phyloP scores from a whole-genome alignment of 495 filamentous ascomycete genomes.

The Achaetomiella virescens region DNA sequence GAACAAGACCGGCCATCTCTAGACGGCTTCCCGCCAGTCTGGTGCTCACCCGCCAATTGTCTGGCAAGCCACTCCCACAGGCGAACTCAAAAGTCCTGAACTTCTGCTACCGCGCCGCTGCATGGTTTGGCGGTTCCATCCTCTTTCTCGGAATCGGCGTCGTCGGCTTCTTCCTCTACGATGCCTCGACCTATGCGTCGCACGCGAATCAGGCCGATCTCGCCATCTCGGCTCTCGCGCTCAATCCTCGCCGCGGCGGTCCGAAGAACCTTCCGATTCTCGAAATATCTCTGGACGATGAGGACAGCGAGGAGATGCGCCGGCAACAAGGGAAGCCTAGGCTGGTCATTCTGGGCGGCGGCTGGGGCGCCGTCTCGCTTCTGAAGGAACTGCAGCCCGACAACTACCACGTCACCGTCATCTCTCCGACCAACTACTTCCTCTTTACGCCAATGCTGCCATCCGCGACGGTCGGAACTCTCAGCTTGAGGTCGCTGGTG shows the following conservation, averaged over 20 bases:
- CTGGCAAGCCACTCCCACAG: constrained; percentile 45
- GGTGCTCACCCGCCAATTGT: constrained; percentile 31
- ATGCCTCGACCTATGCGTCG: constrained; percentile 82
- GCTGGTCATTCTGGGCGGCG: constrained; percentile 86
- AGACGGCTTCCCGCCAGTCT: neutral
- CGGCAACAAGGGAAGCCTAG: constrained; percentile 77
- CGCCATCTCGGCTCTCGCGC: constrained; percentile 71
- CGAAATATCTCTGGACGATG: constrained; percentile 78
- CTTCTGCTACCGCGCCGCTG: constrained; percentile 46
- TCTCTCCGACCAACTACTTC: constrained; percentile 94
- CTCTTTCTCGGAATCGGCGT: constrained; percentile 46
- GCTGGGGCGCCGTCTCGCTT: constrained; percentile 91
- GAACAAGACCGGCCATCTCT: neutral
- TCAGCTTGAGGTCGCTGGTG: constrained; percentile 83
- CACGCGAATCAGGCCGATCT: constrained; percentile 60
- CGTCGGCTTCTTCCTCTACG: constrained; percentile 86
- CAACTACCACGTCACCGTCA: constrained; percentile 89
- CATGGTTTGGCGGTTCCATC: constrained; percentile 44
- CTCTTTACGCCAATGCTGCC: constrained; percentile 97
- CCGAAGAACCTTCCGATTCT: constrained; percentile 95
- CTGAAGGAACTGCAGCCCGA: constrained; percentile 85
- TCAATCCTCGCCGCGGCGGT: constrained; percentile 76
- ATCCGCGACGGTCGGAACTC: constrained; percentile 89
- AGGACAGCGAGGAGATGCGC: constrained; percentile 63
- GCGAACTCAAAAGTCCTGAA: constrained; percentile 39